Evolutionary conservation across 176 grass and related monocot genomes (phyloP).

Genomic region (Saccharum officinarum): DNA sequence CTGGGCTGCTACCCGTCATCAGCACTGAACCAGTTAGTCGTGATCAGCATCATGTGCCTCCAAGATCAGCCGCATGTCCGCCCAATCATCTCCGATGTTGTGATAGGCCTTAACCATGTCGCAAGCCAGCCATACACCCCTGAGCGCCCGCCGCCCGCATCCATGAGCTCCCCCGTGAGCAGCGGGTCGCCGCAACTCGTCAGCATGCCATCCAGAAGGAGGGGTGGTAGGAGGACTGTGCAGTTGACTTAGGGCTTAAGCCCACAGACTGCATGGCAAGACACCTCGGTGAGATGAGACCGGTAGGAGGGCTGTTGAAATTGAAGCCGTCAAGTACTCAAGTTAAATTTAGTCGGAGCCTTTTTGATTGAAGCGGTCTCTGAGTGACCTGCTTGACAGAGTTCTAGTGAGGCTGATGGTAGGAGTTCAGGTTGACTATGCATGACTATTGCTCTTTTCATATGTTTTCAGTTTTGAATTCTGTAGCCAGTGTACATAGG

Average conservation of each 20-base stretch:
- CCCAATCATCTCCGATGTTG: conserved; percentile 75
- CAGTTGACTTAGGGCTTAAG: conserved; percentile 13
- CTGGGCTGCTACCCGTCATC: conserved; percentile 57
- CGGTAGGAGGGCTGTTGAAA: conserved; percentile 8
- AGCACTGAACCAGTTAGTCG: conserved; percentile 78
- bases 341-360: conserved; percentile 21
- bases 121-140: conserved; percentile 61
- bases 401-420: neutral
- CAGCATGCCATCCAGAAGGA: conserved; percentile 54
- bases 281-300: neutral
- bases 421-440: conserved; percentile 28
- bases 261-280: neutral
- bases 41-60: conserved; percentile 87
- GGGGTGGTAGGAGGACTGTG: conserved; percentile 39
- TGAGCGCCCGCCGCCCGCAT: neutral
- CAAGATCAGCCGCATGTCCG: conserved; percentile 90
- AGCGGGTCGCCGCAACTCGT: conserved; percentile 33
- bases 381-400: conserved; percentile 4
- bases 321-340: conserved; percentile 26
- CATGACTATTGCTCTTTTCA: conserved; percentile 5
- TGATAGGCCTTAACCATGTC: conserved; percentile 68
- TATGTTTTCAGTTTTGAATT: neutral
- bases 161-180: conserved; percentile 33
- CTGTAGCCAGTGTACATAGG: too few relatives aligned
- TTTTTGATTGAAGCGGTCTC: conserved; percentile 43